Conservation (phyloP, 2,329 filamentous ascomycete genomes). For the Cytospora piceae region DNA sequence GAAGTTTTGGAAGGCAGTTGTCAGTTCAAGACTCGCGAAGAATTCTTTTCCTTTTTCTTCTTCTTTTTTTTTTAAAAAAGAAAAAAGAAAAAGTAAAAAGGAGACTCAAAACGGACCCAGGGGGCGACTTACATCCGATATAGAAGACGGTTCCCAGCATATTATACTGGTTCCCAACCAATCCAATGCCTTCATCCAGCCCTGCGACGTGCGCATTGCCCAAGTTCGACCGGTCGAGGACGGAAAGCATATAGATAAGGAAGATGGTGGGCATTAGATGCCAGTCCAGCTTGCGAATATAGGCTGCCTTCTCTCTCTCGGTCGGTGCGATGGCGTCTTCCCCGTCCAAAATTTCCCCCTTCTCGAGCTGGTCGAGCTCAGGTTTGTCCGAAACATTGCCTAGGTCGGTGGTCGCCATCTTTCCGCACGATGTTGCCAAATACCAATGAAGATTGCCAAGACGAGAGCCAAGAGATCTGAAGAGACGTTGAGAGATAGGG, state of each 20-base stretch:
- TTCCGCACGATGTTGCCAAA: not conserved
- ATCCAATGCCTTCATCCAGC: slow-evolving; percentile 36
- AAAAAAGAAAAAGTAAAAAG: too few species aligned
- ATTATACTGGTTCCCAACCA: slow-evolving; percentile 34
- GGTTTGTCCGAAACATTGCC: not conserved
- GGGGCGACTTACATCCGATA: slow-evolving; percentile 17
- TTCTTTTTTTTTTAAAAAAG: too few species aligned
- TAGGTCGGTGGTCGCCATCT: not conserved
- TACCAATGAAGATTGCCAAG: not conserved
- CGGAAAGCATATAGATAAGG: slow-evolving; percentile 39
- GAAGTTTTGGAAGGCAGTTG: not conserved
- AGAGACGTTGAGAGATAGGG: not conserved
- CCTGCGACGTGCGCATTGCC: slow-evolving; percentile 38
- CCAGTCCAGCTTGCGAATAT: slow-evolving; percentile 31
- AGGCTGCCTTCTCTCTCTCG: slow-evolving; percentile 15
- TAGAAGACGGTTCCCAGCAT: slow-evolving; percentile 38
- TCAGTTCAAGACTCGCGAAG: slow-evolving; percentile 13
- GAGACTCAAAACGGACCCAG: too few species aligned
- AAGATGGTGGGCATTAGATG: slow-evolving; percentile 35
- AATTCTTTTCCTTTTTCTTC: too few species aligned
- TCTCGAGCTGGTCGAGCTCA: slow-evolving; percentile 17
- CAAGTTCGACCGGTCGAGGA: slow-evolving; percentile 40
- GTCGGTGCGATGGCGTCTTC: slow-evolving; percentile 1
- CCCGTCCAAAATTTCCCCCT: not conserved
- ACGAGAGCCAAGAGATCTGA: not conserved